phyloP scores from a whole-genome alignment of 345 rosid species.

The Dipteronia sinensis region DNA sequence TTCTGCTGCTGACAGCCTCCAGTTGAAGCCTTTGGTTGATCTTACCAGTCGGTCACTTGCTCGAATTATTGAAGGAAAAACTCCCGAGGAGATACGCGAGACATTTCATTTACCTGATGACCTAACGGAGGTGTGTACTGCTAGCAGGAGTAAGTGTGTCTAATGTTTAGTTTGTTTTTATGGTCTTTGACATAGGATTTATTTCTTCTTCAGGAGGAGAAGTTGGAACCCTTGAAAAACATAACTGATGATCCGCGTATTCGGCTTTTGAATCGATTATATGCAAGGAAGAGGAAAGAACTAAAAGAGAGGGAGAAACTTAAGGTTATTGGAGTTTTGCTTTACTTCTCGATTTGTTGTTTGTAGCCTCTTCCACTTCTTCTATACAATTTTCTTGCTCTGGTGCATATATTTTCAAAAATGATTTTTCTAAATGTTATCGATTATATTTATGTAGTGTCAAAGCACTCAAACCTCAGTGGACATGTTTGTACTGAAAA shows the following conservation, averaged over 20 bases:
- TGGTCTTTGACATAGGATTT: slow-evolving; percentile 22
- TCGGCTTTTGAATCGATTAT: slow-evolving; percentile 61
- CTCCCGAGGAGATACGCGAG: slow-evolving; percentile 74
- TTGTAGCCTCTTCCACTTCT: not conserved
- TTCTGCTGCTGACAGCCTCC: slow-evolving; percentile 79
- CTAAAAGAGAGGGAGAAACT: slow-evolving; percentile 57
- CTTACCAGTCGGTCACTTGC: slow-evolving; percentile 79
- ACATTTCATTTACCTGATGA: slow-evolving; percentile 75
- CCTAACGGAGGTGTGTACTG: slow-evolving; percentile 61
- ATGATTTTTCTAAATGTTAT: not conserved
- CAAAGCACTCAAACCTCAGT: not conserved
- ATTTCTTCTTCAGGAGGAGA: slow-evolving; percentile 52
- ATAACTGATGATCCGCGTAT: slow-evolving; percentile 67
- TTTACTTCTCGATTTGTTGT: not conserved
- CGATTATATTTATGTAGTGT: not conserved
- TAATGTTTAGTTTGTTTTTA: slow-evolving; percentile 17
- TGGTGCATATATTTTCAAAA: not conserved
- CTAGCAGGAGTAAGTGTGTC: slow-evolving; percentile 16
- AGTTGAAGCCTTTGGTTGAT: slow-evolving; percentile 73
- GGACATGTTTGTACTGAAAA: not conserved
- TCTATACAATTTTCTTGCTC: not conserved
- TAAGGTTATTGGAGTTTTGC: slow-evolving; percentile 40
- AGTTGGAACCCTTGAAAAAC: slow-evolving; percentile 70
- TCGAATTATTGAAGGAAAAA: slow-evolving; percentile 71
- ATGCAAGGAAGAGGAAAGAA: slow-evolving; percentile 70